Evolutionary conservation across 2,329 filamentous ascomycete species (phyloP), one percentile per base, ranked within the genome.

Genomic region (Fusarium metavorans): DNA sequence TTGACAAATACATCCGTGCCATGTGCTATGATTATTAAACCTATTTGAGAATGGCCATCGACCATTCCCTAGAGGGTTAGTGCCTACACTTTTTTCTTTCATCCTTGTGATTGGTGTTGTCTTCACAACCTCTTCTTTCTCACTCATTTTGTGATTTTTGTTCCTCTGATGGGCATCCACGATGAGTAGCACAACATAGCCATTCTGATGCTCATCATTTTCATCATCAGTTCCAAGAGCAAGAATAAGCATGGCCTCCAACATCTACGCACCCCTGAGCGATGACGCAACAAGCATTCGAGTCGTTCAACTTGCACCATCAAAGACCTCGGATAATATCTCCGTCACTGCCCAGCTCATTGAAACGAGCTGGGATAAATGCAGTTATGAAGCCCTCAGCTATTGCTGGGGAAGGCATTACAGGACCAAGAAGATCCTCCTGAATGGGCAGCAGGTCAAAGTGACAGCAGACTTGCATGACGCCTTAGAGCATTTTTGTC

Each of bases 361-460:
- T 6, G 67, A 70, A 20, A 70, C 67, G 1, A 67, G 41, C 10
- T 70, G 64, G 59, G 35, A 70, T 35, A 2, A 59, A 11, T 48
- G 8, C 20, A 41, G 39, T 5, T 78, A 77, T 27, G 76, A 78
- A 52, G 76, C 78, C 3, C 52, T 78, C 20, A 75, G 74, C 37
- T 77, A 77, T 57, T 76, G 74, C 50, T 77, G 75, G 75, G 75
- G 72, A 8, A 71, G 72, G 14, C 54, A 9, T 1, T 20, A 61
- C 20, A 56, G 45, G 20, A 68, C 25, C 9, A 41, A 43, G 54
- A 59, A 50, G 6, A 67, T 74, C n/a, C 58, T 66, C 23, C 30
- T 71, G 5, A 64, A 65, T n/a, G 71, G 62, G 20, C 62, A 69
- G 41, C 59, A 50, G 20, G 67, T 69, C 39, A 27, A 35, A 27